Base-by-base conservation (phyloP, 2,329 filamentous ascomycete species). In the Ceratocystis colombiana region DNA sequence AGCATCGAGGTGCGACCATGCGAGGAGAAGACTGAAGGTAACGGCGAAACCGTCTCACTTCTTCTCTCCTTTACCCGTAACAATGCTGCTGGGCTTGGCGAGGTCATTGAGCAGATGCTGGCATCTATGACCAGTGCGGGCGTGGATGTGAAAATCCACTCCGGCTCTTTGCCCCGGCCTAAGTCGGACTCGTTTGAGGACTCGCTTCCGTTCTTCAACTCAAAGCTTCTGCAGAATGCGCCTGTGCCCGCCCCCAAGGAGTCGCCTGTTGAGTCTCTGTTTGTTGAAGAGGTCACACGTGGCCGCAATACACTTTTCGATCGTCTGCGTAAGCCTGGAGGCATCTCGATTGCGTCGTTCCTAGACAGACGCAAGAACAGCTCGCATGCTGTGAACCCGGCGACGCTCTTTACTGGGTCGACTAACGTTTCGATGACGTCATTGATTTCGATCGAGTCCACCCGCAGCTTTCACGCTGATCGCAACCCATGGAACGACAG, bases 161-260 rank as follows among this genome's bases (percentile, higher is more conserved):
- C 95, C 75, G 94, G 94, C 64, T 87, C 90, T n/a, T 94, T 97
- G 70, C 91, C 93, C 22, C 88, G 94, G n/a, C 94, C 94, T 69
- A 96, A 97, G 79, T 97, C 94, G 0, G 94, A 99, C 75, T 96
- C 94, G 0, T 99, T 99, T 70, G 94, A 99, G 74, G 93, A 99
- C 72, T 96, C 93, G 6, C 82, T 97, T 64, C 93, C 92, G 67
- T 97, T 92, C 78, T 99, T 99, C 73, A 90, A 96, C 74, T 96
- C 93, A 1, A 97, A 96, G 78, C 83, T 99, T 59, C 83, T 99
- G 65, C 94, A 97, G 76, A 91, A 95, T 72, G 92, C 93, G 3
- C 91, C 93, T 45, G 84, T 88, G 3, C 84, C 89, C 1, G 82
- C 91, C 20, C 83, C 85, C 15, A 91, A 89, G 3, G 93, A 97